Evolutionary conservation across 1,139 yeast species (phyloP).

Genomic region (Zygoascus sp.): DNA sequence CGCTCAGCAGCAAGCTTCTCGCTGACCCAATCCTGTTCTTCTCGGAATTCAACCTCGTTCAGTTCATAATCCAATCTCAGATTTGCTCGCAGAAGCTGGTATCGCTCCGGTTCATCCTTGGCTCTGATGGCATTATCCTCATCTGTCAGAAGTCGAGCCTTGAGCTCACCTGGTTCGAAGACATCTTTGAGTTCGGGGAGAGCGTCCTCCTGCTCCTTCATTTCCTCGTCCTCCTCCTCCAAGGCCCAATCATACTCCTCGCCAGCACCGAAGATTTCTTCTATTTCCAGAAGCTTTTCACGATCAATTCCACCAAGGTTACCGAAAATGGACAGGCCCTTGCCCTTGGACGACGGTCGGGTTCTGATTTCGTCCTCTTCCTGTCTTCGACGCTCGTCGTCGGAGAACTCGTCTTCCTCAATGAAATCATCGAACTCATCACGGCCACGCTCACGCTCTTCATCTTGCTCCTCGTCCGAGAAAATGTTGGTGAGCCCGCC

Average conservation of each 20-base stretch:
- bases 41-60: conserved; percentile 59
- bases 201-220: conserved; percentile 44
- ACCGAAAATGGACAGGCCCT: conserved; percentile 41
- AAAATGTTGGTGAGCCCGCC: conserved; percentile 71
- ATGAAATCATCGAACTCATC: conserved; percentile 96
- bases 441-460: conserved; percentile 38
- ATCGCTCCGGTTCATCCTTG: conserved; percentile 90
- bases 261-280: conserved; percentile 95
- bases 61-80: conserved; percentile 55
- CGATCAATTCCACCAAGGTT: conserved; percentile 79
- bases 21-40: conserved; percentile 78
- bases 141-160: conserved; percentile 85
- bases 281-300: conserved; percentile 87
- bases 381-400: conserved; percentile 64
- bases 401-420: conserved; percentile 94
- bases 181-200: conserved; percentile 67
- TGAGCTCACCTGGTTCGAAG: conserved; percentile 89
- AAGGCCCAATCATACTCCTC: conserved; percentile 98
- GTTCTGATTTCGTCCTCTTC: conserved; percentile 29
- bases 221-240: conserved; percentile 49
- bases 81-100: conserved; percentile 64
- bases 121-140: conserved; percentile 85
- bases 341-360: conserved; percentile 25
- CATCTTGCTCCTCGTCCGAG: conserved; percentile 71
- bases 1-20: conserved; percentile 33